phyloP scores from a whole-genome alignment of 345 rosid genomes.

The Sisymbrium altissimum region DNA sequence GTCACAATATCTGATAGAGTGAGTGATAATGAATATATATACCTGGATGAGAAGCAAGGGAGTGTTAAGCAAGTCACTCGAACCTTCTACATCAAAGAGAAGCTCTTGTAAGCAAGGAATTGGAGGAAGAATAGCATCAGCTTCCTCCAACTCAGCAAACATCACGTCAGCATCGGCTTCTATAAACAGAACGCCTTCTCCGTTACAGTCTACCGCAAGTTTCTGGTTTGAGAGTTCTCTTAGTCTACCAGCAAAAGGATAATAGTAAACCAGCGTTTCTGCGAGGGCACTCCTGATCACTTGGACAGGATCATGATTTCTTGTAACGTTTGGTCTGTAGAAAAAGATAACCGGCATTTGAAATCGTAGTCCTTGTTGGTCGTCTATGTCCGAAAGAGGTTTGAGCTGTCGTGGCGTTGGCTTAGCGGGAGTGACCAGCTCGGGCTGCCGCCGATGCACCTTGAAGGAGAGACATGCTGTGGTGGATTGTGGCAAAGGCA shows the following conservation, averaged over 20 bases:
- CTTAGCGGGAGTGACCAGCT: constrained; percentile 30
- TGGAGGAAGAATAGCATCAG: constrained; percentile 46
- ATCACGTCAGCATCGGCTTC: constrained; percentile 52
- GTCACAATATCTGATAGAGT: too few species aligned
- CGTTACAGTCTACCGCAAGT: constrained; percentile 52
- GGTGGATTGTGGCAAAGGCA: not conserved
- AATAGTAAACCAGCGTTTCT: constrained; percentile 39
- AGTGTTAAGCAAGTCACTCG: constrained; percentile 34
- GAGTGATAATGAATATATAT: too few species aligned
- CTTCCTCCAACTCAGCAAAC: constrained; percentile 36
- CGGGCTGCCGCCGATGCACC: constrained; percentile 23
- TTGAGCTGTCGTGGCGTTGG: constrained; percentile 37
- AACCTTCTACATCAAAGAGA: constrained; percentile 48
- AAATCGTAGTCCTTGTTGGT: constrained; percentile 35
- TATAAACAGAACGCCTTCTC: constrained; percentile 43
- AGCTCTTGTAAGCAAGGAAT: constrained; percentile 50
- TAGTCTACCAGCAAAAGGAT: constrained; percentile 54
- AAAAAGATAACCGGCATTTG: constrained; percentile 23
- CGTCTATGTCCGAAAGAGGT: constrained; percentile 38
- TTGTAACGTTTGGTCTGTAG: constrained; percentile 15
- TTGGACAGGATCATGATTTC: constrained; percentile 37
- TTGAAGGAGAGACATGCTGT: constrained; percentile 17
- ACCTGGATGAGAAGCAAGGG: constrained; percentile 57
- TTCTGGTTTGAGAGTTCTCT: constrained; percentile 40
- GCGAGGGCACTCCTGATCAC: constrained; percentile 41